Conservation (phyloP, 2,329 filamentous ascomycete species). For the Cladosporium oxysporum region DNA sequence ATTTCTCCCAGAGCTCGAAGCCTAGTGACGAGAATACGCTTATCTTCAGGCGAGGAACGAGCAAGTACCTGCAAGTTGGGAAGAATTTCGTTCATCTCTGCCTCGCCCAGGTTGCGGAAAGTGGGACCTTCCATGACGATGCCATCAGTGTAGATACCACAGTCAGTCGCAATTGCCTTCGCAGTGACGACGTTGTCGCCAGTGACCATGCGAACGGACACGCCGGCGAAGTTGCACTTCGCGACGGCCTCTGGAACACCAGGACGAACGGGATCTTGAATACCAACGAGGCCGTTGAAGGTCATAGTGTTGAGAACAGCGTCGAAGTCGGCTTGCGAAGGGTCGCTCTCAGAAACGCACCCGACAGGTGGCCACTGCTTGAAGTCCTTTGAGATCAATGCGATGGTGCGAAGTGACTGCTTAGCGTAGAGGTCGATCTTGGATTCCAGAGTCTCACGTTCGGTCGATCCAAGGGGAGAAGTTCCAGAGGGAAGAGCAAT, state of each 20-base stretch:
- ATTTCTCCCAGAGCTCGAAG: slow-evolving; percentile 66
- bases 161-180: slow-evolving; percentile 71
- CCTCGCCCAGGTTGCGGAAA: slow-evolving; percentile 45
- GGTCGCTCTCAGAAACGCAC: slow-evolving; percentile 61
- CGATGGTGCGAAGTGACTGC: slow-evolving; percentile 80
- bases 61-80: slow-evolving; percentile 68
- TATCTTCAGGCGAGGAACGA: slow-evolving; percentile 69
- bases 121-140: slow-evolving; percentile 48
- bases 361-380: slow-evolving; percentile 75
- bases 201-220: slow-evolving; percentile 73
- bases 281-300: slow-evolving; percentile 71
- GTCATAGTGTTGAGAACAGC: slow-evolving; percentile 71
- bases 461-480: slow-evolving; percentile 56
- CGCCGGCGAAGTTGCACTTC: slow-evolving; percentile 67
- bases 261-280: slow-evolving; percentile 70
- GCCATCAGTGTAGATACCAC: slow-evolving; percentile 61
- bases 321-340: slow-evolving; percentile 65
- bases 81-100: slow-evolving; percentile 56
- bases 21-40: slow-evolving; percentile 64
- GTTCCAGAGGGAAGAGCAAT: slow-evolving; percentile 60
- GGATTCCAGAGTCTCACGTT: slow-evolving; percentile 60
- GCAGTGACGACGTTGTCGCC: slow-evolving; percentile 74
- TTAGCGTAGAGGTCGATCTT: slow-evolving; percentile 78
- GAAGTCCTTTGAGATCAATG: slow-evolving; percentile 80
- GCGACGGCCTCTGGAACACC: slow-evolving; percentile 68